A percentile compares a stretch with the other conserved stretches of the same genome.
These are phyloP conservation scores for Metschnikowia kunwiensis DNA, from an alignment of 805 yeast species.

Conservation along the genomic window DNA sequence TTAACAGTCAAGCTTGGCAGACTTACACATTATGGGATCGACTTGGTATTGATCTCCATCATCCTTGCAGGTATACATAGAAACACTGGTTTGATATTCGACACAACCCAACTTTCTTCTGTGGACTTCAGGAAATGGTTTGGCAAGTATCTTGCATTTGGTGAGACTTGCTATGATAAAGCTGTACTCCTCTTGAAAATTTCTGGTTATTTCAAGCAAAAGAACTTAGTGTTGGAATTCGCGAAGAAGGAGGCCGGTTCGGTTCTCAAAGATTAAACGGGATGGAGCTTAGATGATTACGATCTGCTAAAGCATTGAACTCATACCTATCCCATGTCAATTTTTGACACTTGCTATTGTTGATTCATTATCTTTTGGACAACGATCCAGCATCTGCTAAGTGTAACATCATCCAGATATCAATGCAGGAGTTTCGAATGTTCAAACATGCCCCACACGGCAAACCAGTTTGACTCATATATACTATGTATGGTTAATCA, in stretches of 20 bases:
- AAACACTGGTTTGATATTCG: slow-evolving; percentile 69
- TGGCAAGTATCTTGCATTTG: slow-evolving; percentile 52
- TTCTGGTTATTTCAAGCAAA: slow-evolving; percentile 52
- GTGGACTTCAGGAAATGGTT: slow-evolving; percentile 45
- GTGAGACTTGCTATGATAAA: slow-evolving; percentile 56
- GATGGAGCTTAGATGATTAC: slow-evolving; percentile 27
- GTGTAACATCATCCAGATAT: no score
- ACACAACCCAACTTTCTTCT: slow-evolving; percentile 50
- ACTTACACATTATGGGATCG: slow-evolving; percentile 69
- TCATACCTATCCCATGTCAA: background rate
- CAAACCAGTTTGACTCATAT: no score
- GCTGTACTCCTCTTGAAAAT: slow-evolving; percentile 43
- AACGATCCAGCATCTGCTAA: no score
- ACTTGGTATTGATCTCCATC: slow-evolving; percentile 74
- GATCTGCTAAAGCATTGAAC: slow-evolving; percentile 4
- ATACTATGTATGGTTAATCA: no score
- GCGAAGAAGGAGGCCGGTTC: slow-evolving; percentile 28
- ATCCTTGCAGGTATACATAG: slow-evolving; percentile 82
- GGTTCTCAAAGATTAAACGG: slow-evolving; percentile 17
- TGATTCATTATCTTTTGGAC: no score
- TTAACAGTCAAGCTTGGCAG: slow-evolving; percentile 49
- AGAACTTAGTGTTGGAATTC: slow-evolving; percentile 35
- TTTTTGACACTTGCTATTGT: no score
- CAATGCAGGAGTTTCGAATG: no score
- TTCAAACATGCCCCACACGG: no score